A percentile compares a stretch with the other conserved stretches of the same genome.
phyloP scores from a whole-genome alignment of 2,329 filamentous ascomycete species.

The Alternaria postmessia region DNA sequence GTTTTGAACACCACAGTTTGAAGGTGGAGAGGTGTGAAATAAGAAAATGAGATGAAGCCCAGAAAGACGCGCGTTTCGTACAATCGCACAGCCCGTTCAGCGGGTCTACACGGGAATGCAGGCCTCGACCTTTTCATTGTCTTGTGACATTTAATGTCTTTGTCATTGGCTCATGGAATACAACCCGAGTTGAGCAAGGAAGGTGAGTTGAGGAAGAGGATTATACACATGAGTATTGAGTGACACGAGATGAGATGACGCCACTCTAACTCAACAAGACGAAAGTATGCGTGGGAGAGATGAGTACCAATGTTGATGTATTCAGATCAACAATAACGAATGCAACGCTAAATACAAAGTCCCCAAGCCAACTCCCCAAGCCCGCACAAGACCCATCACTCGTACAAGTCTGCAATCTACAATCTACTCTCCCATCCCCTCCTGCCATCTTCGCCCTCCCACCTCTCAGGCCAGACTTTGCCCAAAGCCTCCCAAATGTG shows the following conservation, averaged over 20 bases:
- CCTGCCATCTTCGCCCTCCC: slow-evolving; percentile 69
- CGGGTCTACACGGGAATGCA: no score
- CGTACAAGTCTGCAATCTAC: slow-evolving; percentile 52
- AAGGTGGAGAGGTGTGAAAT: no score
- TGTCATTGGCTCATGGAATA: no score
- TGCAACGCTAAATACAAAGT: slow-evolving; percentile 10
- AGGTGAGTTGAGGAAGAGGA: no score
- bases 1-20: no score
- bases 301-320: neutral
- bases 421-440: slow-evolving; percentile 76
- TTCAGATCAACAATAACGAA: neutral
- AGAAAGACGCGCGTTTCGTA: neutral
- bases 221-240: no score
- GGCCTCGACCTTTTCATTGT: no score
- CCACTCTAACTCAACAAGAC: neutral
- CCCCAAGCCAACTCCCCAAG: neutral
- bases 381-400: neutral
- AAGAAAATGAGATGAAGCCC: no score
- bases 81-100: neutral
- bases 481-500: slow-evolving; percentile 95
- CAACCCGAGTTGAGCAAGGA: no score
- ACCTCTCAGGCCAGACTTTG: slow-evolving; percentile 92
- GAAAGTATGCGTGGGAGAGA: neutral
- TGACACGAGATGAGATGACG: neutral
- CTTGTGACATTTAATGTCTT: no score